These are phyloP conservation scores for Talaromyces liani DNA, from an alignment of 495 filamentous ascomycete species.

Conservation along the genomic window DNA sequence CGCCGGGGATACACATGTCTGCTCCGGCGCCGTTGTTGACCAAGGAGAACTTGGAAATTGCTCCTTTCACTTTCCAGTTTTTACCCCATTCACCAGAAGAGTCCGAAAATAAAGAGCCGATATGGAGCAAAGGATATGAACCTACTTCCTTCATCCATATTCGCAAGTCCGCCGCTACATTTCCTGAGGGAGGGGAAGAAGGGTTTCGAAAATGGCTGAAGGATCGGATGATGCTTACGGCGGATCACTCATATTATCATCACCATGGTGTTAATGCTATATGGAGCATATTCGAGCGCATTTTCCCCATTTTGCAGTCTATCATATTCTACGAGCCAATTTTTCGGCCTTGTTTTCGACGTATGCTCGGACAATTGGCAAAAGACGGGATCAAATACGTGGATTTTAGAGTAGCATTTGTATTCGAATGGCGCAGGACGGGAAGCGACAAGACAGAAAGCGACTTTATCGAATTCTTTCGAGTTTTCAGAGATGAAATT, in stretches of 20 bases:
- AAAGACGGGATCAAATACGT: conserved; percentile 77
- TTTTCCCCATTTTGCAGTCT: conserved; percentile 61
- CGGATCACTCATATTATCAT: conserved; percentile 66
- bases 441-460: conserved; percentile 52
- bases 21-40: conserved; percentile 45
- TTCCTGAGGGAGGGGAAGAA: conserved; percentile 58
- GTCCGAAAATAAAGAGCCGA: conserved; percentile 21
- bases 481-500: conserved; percentile 71
- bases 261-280: conserved; percentile 73
- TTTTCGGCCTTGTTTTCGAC: conserved; percentile 64
- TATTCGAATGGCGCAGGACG: conserved; percentile 50
- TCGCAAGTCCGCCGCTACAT: conserved; percentile 58
- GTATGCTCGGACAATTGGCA: conserved; percentile 57
- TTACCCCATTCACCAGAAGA: conserved; percentile 13
- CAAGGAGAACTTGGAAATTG: conserved; percentile 36
- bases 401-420: conserved; percentile 59
- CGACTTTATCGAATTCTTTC: conserved; percentile 58
- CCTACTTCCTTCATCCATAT: conserved; percentile 49
- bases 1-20: conserved; percentile 66
- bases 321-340: conserved; percentile 89
- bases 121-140: conserved; percentile 61
- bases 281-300: conserved; percentile 68
- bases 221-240: conserved; percentile 58
- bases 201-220: conserved; percentile 79
- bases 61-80: conserved; percentile 46